phyloP scores from a whole-genome alignment of 306 rosid genomes.

The Glycyrrhiza uralensis region DNA sequence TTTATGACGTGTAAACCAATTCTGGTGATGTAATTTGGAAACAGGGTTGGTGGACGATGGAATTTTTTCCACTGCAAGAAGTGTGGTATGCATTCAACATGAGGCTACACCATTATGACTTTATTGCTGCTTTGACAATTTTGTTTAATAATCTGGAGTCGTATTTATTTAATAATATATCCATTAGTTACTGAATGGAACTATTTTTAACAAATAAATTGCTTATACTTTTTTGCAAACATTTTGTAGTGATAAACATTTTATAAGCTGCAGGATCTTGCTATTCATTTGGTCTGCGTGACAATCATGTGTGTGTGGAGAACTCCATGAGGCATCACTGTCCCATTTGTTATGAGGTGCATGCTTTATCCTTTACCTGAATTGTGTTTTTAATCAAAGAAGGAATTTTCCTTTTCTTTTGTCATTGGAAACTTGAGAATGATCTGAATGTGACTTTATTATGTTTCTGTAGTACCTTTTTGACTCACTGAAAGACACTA shows the following conservation, averaged over 20 bases:
- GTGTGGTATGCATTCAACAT: conserved; percentile 64
- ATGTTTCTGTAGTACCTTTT: conserved; percentile 68
- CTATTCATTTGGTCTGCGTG: conserved; percentile 58
- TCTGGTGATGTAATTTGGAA: conserved; percentile 20
- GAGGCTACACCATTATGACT: neutral
- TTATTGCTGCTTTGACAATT: neutral
- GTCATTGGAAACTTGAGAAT: neutral
- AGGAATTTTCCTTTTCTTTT: neutral
- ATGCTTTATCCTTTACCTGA: neutral
- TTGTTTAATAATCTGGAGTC: neutral
- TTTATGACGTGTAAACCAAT: conserved; percentile 10
- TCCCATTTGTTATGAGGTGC: conserved; percentile 92
- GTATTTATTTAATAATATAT: neutral
- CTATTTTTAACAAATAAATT: neutral
- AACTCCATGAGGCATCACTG: conserved; percentile 95
- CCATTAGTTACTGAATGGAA: neutral
- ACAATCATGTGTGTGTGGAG: conserved; percentile 83
- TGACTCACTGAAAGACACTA: conserved; percentile 68
- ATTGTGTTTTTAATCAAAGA: neutral
- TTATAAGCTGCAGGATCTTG: conserved; percentile 62
- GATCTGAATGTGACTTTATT: conserved; percentile 1
- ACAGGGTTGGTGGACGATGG: conserved; percentile 81
- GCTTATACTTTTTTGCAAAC: neutral
- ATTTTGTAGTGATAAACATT: conserved; percentile 5
- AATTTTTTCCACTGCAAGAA: conserved; percentile 83